Evolutionary conservation across 2,329 filamentous ascomycete genomes (phyloP).

Genomic region (Diaporthe sp.): DNA sequence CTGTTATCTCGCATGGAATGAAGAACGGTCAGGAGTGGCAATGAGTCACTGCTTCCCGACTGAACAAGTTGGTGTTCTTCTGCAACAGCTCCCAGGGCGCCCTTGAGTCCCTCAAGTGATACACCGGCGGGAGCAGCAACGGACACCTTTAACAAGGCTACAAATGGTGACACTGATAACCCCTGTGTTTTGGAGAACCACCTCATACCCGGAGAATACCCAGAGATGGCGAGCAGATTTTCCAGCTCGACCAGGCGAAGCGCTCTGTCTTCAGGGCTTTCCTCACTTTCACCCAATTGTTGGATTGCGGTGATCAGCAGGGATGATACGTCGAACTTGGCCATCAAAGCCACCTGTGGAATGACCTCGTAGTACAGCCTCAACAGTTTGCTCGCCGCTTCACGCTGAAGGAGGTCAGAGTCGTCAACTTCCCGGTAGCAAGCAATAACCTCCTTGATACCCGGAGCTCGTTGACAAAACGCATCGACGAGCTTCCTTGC

Average conservation of each 20-base stretch:
- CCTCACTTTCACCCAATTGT: slow-evolving; percentile 64
- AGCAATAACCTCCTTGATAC: slow-evolving; percentile 83
- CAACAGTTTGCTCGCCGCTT: slow-evolving; percentile 82
- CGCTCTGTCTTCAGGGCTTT: slow-evolving; percentile 57
- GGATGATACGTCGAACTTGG: slow-evolving; percentile 89
- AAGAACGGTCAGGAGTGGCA: slow-evolving; percentile 59
- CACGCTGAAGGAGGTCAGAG: slow-evolving; percentile 80
- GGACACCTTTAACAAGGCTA: slow-evolving; percentile 74
- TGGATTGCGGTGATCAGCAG: slow-evolving; percentile 78
- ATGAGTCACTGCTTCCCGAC: slow-evolving; percentile 51
- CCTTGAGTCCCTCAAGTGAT: slow-evolving; percentile 63
- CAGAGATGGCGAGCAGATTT: slow-evolving; percentile 84
- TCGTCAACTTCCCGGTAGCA: slow-evolving; percentile 78
- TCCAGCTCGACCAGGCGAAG: slow-evolving; percentile 81
- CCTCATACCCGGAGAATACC: slow-evolving; percentile 84
- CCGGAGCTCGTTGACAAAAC: slow-evolving; percentile 83
- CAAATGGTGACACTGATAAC: slow-evolving; percentile 76
- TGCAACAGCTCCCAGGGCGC: slow-evolving; percentile 71
- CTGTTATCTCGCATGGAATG: slow-evolving; percentile 45
- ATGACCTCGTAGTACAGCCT: slow-evolving; percentile 87
- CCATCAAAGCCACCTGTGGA: slow-evolving; percentile 82
- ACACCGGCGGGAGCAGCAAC: slow-evolving; percentile 61
- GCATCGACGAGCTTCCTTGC: slow-evolving; percentile 76
- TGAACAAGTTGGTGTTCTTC: slow-evolving; percentile 75
- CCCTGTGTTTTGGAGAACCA: slow-evolving; percentile 86